phyloP scores from a whole-genome alignment of 2,329 filamentous ascomycete species.

The Aaosphaeria arxii region DNA sequence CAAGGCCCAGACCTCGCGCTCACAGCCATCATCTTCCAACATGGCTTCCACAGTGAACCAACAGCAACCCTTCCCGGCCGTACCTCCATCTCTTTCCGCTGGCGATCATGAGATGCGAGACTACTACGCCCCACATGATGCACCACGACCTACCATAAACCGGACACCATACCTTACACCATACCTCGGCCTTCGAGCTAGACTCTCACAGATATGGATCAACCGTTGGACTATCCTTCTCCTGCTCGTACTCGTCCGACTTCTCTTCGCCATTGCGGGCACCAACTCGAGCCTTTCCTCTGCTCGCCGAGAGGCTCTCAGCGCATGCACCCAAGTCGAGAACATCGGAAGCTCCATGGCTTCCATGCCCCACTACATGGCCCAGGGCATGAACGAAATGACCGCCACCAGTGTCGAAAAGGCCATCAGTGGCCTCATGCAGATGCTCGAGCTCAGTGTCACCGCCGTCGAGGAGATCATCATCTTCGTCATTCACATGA shows the following conservation, averaged over 20 bases:
- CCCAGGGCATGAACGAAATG: constrained; percentile 81
- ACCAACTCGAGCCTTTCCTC: constrained; percentile 72
- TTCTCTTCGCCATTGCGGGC: constrained; percentile 71
- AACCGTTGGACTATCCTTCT: constrained; percentile 95
- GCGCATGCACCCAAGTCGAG: constrained; percentile 89
- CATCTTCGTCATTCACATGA: constrained; percentile 87
- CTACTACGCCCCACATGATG: constrained; percentile 55
- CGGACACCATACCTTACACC: constrained; percentile 75
- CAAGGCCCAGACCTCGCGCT: constrained; percentile 27
- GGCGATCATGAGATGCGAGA: constrained; percentile 61
- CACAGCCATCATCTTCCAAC: constrained; percentile 20
- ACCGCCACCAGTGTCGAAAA: constrained; percentile 77
- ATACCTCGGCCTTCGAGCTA: constrained; percentile 84
- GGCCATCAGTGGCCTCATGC: constrained; percentile 75
- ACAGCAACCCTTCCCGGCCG: constrained; percentile 54
- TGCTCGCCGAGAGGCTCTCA: constrained; percentile 77
- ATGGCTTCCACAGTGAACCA: constrained; percentile 52
- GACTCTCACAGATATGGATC: constrained; percentile 94
- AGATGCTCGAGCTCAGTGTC: constrained; percentile 73
- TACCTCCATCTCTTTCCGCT: constrained; percentile 59
- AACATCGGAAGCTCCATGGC: constrained; percentile 92
- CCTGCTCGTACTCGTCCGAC: constrained; percentile 76
- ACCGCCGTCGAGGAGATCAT: constrained; percentile 84
- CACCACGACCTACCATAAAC: constrained; percentile 56
- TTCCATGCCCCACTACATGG: constrained; percentile 96